These are phyloP conservation scores for Cydonia oblonga DNA, from an alignment of 331 rosid genomes.

Conservation along the genomic window DNA sequence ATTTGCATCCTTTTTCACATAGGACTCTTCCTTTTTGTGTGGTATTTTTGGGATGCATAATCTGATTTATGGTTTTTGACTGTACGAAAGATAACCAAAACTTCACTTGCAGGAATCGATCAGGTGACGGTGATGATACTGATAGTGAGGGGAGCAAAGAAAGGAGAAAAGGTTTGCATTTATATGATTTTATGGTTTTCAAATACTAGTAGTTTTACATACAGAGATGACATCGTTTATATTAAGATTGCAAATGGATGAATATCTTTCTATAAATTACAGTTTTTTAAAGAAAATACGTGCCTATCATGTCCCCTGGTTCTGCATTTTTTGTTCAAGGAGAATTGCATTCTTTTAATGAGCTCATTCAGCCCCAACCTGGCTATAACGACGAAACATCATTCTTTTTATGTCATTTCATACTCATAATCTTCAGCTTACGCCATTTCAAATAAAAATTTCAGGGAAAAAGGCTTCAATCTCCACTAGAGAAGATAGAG, in stretches of 20 bases:
- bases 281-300: neutral
- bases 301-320: too few relatives aligned
- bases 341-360: neutral
- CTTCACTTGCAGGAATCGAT: conserved; percentile 40
- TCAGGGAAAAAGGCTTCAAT: conserved; percentile 53
- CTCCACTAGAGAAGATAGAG: conserved; percentile 34
- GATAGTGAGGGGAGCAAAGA: conserved; percentile 44
- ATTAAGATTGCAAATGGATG: neutral
- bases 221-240: neutral
- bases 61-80: neutral
- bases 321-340: neutral
- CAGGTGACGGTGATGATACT: conserved; percentile 49
- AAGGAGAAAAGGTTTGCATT: conserved; percentile 46
- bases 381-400: neutral
- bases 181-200: neutral
- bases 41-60: neutral
- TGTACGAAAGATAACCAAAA: conserved; percentile 15
- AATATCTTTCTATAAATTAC: neutral
- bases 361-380: neutral
- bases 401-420: neutral
- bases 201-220: neutral
- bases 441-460: conserved; percentile 3
- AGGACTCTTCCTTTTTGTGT: neutral
- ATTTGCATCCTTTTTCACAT: neutral
- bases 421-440: neutral